Conservation (phyloP, 129 eudicot species). For the Ambrosia trifida region DNA sequence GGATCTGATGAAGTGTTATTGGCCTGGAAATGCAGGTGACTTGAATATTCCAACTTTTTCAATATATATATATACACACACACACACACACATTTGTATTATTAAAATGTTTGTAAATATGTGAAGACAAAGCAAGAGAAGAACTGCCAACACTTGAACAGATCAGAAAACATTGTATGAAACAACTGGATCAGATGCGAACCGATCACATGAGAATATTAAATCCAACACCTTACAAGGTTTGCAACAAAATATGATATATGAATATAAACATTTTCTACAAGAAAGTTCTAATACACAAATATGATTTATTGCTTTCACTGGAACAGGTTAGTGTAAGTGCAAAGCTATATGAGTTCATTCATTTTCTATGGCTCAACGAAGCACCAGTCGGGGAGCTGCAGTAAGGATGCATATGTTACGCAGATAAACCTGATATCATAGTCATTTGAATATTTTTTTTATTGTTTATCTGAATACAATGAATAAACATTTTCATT, state of each 20-base stretch:
- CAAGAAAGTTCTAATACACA: neutral
- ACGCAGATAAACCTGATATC: slow-evolving; percentile 9
- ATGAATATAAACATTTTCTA: neutral
- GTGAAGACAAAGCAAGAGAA: slow-evolving; percentile 72
- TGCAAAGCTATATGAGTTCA: slow-evolving; percentile 86
- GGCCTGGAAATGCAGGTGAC: slow-evolving; percentile 88
- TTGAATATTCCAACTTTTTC: neutral
- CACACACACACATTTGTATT: neutral
- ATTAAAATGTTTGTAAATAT: slow-evolving; percentile 1
- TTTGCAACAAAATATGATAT: slow-evolving; percentile 1
- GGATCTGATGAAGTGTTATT: slow-evolving; percentile 90
- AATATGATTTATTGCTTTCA: neutral
- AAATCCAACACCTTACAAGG: slow-evolving; percentile 99
- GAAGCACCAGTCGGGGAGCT: slow-evolving; percentile 98
- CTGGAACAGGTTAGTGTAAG: slow-evolving; percentile 91
- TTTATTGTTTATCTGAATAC: slow-evolving; percentile 14
- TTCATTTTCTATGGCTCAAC: slow-evolving; percentile 98
- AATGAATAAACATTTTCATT: neutral
- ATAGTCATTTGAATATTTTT: slow-evolving; percentile 17
- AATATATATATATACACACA: too few relatives aligned
- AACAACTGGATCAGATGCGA: slow-evolving; percentile 85
- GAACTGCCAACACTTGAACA: slow-evolving; percentile 69
- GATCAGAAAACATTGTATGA: slow-evolving; percentile 76
- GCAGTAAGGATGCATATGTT: slow-evolving; percentile 43
- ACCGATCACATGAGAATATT: slow-evolving; percentile 98